These are phyloP conservation scores for Ocimum tenuiflorum DNA, from an alignment of 257 asterid genomes.

Conservation along the genomic window DNA sequence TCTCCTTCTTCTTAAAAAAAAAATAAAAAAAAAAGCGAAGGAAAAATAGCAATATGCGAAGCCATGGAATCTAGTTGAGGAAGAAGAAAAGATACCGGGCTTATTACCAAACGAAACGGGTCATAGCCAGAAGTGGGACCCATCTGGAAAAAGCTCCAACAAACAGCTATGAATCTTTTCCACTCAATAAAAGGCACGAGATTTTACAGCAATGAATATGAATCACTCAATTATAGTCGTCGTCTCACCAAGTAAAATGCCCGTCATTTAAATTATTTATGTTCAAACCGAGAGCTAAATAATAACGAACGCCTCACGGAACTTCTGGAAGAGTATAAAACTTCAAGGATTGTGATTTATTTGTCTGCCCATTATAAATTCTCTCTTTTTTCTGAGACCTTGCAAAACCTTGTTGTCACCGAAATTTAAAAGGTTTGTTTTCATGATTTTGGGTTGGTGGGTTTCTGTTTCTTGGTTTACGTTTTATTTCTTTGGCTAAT, in stretches of 20 bases:
- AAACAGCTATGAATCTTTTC: neutral
- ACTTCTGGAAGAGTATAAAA: neutral
- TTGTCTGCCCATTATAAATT: neutral
- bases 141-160: constrained; percentile 9
- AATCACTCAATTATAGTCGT: constrained; percentile 45
- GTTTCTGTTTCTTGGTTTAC: too few species aligned
- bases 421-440: too few species aligned
- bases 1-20: too few species aligned
- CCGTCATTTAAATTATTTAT: neutral
- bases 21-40: too few species aligned
- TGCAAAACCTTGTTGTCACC: too few species aligned
- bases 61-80: constrained; percentile 12
- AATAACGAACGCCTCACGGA: neutral
- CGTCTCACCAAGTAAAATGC: neutral
- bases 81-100: neutral
- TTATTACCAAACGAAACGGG: too few species aligned
- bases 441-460: too few species aligned
- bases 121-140: constrained; percentile 19
- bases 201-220: constrained; percentile 14
- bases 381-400: neutral
- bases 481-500: too few species aligned
- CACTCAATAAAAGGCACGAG: neutral
- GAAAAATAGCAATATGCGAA: too few species aligned
- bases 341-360: too few species aligned
- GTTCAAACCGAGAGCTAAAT: neutral